A percentile compares a stretch with the other conserved stretches of the same genome.
Evolutionary conservation across 345 rosid genomes (phyloP).

Genomic region (Euclidium syriacum): DNA sequence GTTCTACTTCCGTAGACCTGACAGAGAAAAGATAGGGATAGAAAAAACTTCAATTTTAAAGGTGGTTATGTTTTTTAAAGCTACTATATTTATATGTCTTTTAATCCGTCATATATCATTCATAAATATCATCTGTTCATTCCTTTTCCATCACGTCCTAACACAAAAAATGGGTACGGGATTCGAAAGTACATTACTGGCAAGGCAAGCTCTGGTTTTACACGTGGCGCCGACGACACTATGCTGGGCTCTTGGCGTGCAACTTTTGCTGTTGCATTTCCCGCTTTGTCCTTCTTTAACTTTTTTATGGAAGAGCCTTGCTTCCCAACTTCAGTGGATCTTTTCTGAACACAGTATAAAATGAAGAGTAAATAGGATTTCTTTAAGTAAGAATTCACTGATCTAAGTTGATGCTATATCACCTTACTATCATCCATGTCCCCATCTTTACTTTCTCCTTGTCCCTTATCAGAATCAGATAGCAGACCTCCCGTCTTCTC

Average conservation of each 20-base stretch:
- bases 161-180: constrained; percentile 17
- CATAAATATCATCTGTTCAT: neutral
- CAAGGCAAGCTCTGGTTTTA: constrained; percentile 88
- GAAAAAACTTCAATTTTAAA: neutral
- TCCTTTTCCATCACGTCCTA: neutral
- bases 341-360: constrained; percentile 54
- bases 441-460: constrained; percentile 79
- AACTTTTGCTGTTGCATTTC: constrained; percentile 59
- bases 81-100: neutral
- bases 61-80: neutral
- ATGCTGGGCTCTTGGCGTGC: constrained; percentile 56
- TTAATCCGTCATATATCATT: neutral
- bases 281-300: constrained; percentile 80
- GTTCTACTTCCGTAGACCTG: constrained; percentile 86
- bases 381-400: neutral
- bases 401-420: constrained; percentile 7
- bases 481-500: constrained; percentile 70
- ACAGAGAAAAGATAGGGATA: neutral
- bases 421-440: constrained; percentile 89
- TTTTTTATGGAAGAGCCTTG: constrained; percentile 86
- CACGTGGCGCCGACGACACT: constrained; percentile 54
- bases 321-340: constrained; percentile 67
- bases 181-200: constrained; percentile 67
- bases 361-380: constrained; percentile 5
- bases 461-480: constrained; percentile 77